Conservation (phyloP, 1,284 basidiomycete species). For the Marasmius sp. region DNA sequence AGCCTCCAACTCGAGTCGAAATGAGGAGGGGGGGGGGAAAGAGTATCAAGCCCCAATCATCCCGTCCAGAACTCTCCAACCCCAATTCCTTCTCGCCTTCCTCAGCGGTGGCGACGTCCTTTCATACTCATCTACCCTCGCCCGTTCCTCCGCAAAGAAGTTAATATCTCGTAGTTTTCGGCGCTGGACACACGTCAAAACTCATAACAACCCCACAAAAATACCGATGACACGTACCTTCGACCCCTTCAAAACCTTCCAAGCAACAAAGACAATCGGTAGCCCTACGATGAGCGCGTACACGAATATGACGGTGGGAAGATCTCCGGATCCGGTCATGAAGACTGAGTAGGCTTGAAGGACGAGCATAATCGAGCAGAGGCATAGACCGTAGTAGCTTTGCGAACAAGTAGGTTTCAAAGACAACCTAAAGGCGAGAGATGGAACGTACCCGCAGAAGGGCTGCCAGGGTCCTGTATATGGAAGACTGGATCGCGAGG, state of each 20-base stretch:
- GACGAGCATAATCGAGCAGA: slow-evolving; percentile 52
- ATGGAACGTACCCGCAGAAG: slow-evolving; percentile 43
- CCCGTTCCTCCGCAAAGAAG: slow-evolving; percentile 41
- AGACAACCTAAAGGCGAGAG: background rate
- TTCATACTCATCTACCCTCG: slow-evolving; percentile 39
- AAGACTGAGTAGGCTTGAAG: slow-evolving; percentile 55
- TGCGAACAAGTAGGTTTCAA: too few relatives aligned
- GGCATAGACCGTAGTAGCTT: slow-evolving; percentile 41
- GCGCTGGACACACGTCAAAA: slow-evolving; percentile 25
- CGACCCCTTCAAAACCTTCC: slow-evolving; percentile 61
- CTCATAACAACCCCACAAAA: too few relatives aligned
- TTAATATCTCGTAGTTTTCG: slow-evolving; percentile 32
- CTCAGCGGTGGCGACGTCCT: slow-evolving; percentile 2
- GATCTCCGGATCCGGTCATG: slow-evolving; percentile 54
- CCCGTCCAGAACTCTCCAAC: too few relatives aligned
- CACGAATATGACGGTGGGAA: slow-evolving; percentile 56
- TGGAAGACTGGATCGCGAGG: slow-evolving; percentile 58
- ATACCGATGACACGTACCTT: too few relatives aligned
- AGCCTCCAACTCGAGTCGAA: too few relatives aligned
- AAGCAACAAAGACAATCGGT: slow-evolving; percentile 51
- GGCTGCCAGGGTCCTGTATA: slow-evolving; percentile 47
- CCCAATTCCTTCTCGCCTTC: too few relatives aligned
- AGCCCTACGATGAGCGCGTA: slow-evolving; percentile 56
- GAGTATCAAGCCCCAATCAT: too few relatives aligned
- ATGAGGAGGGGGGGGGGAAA: too few relatives aligned